Evolutionary conservation across 2,329 filamentous ascomycete species (phyloP).

Genomic region (Diplodia seriata): DNA sequence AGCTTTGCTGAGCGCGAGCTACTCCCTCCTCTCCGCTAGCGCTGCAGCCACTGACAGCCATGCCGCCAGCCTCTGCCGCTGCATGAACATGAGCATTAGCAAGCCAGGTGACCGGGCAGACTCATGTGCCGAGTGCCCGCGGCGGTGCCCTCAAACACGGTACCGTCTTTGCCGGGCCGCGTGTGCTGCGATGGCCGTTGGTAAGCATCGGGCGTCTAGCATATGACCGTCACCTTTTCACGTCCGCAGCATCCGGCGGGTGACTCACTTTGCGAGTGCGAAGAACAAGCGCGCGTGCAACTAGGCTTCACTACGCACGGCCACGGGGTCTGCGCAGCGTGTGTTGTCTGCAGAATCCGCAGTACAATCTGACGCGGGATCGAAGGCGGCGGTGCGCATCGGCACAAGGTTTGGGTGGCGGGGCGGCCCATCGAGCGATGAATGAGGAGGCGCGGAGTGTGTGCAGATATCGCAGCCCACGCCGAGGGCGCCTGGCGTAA

Average conservation of each 20-base stretch:
- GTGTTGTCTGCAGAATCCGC: neutral
- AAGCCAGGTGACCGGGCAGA: slow-evolving; percentile 4
- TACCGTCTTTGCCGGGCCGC: neutral
- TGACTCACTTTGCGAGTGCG: no score
- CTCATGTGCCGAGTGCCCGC: neutral
- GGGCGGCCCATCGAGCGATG: slow-evolving; percentile 9
- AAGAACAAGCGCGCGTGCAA: neutral
- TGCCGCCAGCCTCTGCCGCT: slow-evolving; percentile 16
- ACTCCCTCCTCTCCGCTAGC: neutral
- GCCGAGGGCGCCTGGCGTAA: no score
- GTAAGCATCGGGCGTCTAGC: neutral
- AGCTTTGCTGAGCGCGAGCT: slow-evolving; percentile 10
- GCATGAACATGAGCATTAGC: neutral
- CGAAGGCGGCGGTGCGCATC: slow-evolving; percentile 1
- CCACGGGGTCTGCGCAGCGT: neutral
- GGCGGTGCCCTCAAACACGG: neutral
- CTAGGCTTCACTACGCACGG: neutral
- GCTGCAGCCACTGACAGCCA: neutral
- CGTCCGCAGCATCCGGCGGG: no score
- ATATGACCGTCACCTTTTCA: slow-evolving; percentile 8
- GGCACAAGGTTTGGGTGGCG: neutral
- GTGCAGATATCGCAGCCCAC: neutral
- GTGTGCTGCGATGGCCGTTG: slow-evolving; percentile 3
- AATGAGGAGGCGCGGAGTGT: no score
- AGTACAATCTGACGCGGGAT: slow-evolving; percentile 3